A percentile compares a stretch with the other conserved stretches of the same genome.
These are phyloP conservation scores for Ambrosiella xylebori DNA, from an alignment of 2,329 filamentous ascomycete genomes.

Conservation along the genomic window DNA sequence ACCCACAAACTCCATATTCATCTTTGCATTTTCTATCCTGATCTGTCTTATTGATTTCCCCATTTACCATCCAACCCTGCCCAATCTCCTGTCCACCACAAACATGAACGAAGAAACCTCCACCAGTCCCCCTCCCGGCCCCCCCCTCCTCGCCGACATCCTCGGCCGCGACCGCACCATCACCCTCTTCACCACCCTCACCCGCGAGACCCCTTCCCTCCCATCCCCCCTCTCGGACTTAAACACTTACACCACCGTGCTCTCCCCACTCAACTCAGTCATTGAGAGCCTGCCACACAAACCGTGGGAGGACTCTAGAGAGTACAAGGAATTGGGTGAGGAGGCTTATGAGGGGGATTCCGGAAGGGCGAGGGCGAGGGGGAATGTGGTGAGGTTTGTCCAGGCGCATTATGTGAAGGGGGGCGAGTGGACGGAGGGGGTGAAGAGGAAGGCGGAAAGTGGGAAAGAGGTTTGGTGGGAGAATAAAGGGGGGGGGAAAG, in stretches of 20 bases:
- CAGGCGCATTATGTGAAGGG: conserved; percentile 64
- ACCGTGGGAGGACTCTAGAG: conserved; percentile 64
- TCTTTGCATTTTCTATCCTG: no score
- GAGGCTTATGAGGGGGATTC: conserved; percentile 59
- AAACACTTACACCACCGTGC: conserved; percentile 57
- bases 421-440: conserved; percentile 56
- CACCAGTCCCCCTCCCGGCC: no score
- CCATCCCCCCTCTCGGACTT: conserved; percentile 50
- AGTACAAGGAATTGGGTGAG: conserved; percentile 50
- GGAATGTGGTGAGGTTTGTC: conserved; percentile 65
- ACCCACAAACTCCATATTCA: no score
- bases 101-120: no score
- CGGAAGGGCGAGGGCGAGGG: conserved; percentile 58
- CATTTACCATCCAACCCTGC: no score
- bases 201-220: conserved; percentile 56
- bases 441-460: conserved; percentile 50
- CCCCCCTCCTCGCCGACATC: conserved; percentile 62
- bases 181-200: conserved; percentile 70
- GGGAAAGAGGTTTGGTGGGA: conserved; percentile 69
- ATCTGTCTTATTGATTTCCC: no score
- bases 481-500: conserved; percentile 38
- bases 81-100: no score
- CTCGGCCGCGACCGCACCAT: conserved; percentile 63
- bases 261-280: conserved; percentile 72
- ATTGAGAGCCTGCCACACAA: conserved; percentile 66